Evolutionary conservation across 1,139 yeast genomes (phyloP).

Genomic region (Magnusiomyces magnusii): DNA sequence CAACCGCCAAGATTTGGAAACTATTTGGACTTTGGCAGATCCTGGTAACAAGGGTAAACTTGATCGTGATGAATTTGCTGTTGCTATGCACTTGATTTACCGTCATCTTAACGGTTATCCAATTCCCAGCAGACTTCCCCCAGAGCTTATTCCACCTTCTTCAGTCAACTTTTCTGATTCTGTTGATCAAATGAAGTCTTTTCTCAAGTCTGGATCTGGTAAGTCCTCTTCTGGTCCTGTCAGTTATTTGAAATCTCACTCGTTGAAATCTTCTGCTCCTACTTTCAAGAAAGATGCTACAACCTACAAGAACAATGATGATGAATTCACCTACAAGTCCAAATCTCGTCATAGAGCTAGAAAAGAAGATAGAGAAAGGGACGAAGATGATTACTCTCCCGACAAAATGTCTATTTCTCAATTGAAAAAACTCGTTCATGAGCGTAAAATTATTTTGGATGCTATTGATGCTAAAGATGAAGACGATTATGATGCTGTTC

Average conservation of each 20-base stretch:
- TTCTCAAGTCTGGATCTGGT: conserved; percentile 29
- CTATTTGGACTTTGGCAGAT: conserved; percentile 93
- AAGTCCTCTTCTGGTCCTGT: conserved; percentile 18
- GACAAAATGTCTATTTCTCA: conserved; percentile 36
- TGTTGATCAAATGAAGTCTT: conserved; percentile 45
- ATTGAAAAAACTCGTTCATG: conserved; percentile 55
- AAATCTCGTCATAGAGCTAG: conserved; percentile 55
- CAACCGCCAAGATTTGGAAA: conserved; percentile 73
- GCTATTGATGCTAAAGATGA: conserved; percentile 68
- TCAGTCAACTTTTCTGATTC: conserved; percentile 47
- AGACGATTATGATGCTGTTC: conserved; percentile 43
- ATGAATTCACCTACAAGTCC: conserved; percentile 61
- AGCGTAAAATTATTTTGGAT: conserved; percentile 59
- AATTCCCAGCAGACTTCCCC: conserved; percentile 55
- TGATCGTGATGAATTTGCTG: conserved; percentile 77
- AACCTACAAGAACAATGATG: conserved; percentile 53
- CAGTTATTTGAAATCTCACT: conserved; percentile 24
- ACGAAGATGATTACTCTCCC: conserved; percentile 13
- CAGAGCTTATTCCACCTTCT: conserved; percentile 75
- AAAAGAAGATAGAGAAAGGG: conserved; percentile 34
- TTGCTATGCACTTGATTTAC: conserved; percentile 91
- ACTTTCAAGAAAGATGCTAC: conserved; percentile 43
- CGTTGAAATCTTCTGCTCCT: conserved; percentile 27
- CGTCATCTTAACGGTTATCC: conserved; percentile 70
- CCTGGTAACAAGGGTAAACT: conserved; percentile 81